Conservation (phyloP, 768 basidiomycete genomes). For the Termitomyces sp. region DNA sequence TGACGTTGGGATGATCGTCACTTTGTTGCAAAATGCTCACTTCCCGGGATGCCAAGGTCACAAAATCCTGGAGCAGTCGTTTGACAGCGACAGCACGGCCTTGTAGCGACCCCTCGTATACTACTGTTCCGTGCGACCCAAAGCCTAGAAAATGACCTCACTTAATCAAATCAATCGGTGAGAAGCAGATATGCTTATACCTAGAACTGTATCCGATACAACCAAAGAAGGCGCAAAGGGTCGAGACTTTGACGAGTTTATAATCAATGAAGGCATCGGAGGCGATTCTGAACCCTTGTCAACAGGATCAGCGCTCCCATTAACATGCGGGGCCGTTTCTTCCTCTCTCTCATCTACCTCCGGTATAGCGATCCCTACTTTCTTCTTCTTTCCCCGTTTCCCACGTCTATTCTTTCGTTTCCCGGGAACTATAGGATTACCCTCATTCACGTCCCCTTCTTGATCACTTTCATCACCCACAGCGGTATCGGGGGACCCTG, state of each 20-base stretch:
- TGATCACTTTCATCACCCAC: constrained; percentile 60
- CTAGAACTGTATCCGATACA: constrained; percentile 72
- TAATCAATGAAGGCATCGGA: constrained; percentile 16
- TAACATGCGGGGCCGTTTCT: constrained; percentile 20
- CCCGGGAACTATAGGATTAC: constrained; percentile 30
- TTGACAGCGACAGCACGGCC: constrained; percentile 98
- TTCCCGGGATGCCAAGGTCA: constrained; percentile 90
- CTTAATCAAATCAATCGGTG: neutral
- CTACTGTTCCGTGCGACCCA: constrained; percentile 95
- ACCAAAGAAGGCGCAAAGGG: constrained; percentile 44
- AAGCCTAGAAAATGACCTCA: constrained; percentile 51
- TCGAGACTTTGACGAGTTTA: constrained; percentile 21
- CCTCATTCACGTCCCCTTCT: constrained; percentile 29
- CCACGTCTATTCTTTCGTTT: constrained; percentile 15
- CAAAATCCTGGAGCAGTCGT: constrained; percentile 90
- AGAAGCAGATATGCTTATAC: constrained; percentile 32
- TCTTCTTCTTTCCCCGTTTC: constrained; percentile 51
- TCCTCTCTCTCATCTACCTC: constrained; percentile 34
- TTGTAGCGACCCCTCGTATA: constrained; percentile 92
- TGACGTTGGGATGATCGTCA: constrained; percentile 98
- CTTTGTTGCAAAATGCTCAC: constrained; percentile 93
- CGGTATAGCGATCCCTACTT: constrained; percentile 26
- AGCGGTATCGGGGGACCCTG: constrained; percentile 9
- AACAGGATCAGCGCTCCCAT: constrained; percentile 14
- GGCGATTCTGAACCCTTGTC: constrained; percentile 7